Percentiles rank a stretch among this genome's conserved stretches.
These are phyloP conservation scores for Pseudopediastrum boryanum DNA, from an alignment of 139 green algal genomes.

Conservation along the genomic window DNA sequence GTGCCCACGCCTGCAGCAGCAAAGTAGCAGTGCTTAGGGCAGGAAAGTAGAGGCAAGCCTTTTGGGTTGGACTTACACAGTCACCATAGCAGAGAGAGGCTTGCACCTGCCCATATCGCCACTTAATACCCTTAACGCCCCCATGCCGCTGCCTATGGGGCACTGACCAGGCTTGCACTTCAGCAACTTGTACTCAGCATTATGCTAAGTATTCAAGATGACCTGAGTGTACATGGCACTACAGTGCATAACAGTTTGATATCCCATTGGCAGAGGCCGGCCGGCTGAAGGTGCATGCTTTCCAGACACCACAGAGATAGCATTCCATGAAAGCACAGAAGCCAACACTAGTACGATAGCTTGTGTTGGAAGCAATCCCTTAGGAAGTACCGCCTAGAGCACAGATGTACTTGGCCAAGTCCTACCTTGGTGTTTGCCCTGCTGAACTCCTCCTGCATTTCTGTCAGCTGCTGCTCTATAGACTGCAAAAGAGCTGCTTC, in stretches of 20 bases:
- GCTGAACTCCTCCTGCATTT: neutral
- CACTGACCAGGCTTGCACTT: neutral
- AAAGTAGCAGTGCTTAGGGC: too few species aligned
- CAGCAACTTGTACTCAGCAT: neutral
- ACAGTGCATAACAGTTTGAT: too few species aligned
- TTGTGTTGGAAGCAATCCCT: neutral
- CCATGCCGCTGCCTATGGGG: neutral
- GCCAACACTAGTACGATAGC: neutral
- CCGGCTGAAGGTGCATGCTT: neutral
- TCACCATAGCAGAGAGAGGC: neutral
- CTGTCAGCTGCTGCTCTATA: too few species aligned
- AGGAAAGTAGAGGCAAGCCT: too few species aligned
- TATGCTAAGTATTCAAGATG: neutral
- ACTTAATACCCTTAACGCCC: neutral
- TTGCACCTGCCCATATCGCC: neutral
- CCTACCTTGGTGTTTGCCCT: neutral
- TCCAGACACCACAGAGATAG: neutral
- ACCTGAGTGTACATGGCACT: too few species aligned
- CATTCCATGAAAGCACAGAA: neutral
- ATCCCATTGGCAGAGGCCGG: too few species aligned
- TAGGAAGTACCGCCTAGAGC: neutral
- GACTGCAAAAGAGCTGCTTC: too few species aligned
- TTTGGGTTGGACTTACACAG: too few species aligned
- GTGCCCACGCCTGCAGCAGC: slow-evolving; percentile 10
- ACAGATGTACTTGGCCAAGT: neutral